phyloP scores from a whole-genome alignment of 805 yeast species.

The Candida patagonica region DNA sequence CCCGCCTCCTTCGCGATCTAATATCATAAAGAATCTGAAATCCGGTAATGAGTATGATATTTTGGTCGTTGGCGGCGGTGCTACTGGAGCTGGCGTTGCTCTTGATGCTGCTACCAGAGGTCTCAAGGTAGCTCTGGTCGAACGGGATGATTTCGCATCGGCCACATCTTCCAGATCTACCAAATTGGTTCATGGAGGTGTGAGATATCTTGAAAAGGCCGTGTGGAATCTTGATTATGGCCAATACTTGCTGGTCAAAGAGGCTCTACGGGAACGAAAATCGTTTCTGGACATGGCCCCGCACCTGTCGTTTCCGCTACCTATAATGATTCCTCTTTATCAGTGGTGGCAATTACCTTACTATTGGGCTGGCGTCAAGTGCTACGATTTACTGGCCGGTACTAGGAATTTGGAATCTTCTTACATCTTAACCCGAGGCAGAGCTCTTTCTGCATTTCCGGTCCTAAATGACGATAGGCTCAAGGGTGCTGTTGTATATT shows the following conservation, averaged over 20 bases:
- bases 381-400: slow-evolving; percentile 91
- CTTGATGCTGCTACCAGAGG: slow-evolving; percentile 89
- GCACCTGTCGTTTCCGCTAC: slow-evolving; percentile 74
- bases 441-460: slow-evolving; percentile 70
- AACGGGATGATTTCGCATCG: slow-evolving; percentile 80
- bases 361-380: slow-evolving; percentile 81
- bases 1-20: slow-evolving; percentile 23
- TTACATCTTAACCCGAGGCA: slow-evolving; percentile 57
- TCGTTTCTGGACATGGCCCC: slow-evolving; percentile 87
- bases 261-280: slow-evolving; percentile 80
- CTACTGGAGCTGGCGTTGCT: slow-evolving; percentile 90
- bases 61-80: slow-evolving; percentile 93
- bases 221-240: slow-evolving; percentile 84
- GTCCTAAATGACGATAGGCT: slow-evolving; percentile 70
- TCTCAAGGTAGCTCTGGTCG: slow-evolving; percentile 76
- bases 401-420: slow-evolving; percentile 72
- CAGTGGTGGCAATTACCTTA: slow-evolving; percentile 94
- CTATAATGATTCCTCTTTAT: slow-evolving; percentile 94
- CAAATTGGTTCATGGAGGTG: slow-evolving; percentile 97
- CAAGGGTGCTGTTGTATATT: slow-evolving; percentile 88
- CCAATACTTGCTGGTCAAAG: slow-evolving; percentile 80
- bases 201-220: slow-evolving; percentile 89
- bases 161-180: slow-evolving; percentile 93
- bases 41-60: slow-evolving; percentile 56
- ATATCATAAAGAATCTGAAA: slow-evolving; percentile 20